These are phyloP conservation scores for Colletotrichum aenigma DNA, from an alignment of 2,329 filamentous ascomycete species.

Conservation along the genomic window DNA sequence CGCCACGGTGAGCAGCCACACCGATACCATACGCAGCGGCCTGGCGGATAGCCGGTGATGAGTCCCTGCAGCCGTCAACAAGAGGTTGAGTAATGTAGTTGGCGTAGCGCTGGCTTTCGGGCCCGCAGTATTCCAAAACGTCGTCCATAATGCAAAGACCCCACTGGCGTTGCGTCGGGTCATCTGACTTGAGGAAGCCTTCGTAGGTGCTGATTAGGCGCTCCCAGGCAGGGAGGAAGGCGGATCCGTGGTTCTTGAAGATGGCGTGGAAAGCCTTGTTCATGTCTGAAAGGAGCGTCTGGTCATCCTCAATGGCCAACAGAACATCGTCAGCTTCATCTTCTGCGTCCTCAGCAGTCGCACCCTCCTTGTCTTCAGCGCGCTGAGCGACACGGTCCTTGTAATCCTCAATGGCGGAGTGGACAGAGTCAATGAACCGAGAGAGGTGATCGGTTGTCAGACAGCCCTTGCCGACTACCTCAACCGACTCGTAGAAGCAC, in stretches of 20 bases:
- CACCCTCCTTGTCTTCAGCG: slow-evolving; percentile 76
- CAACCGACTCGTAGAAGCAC: slow-evolving; percentile 98
- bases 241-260: slow-evolving; percentile 91
- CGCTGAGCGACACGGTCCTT: slow-evolving; percentile 84
- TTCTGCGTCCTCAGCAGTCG: slow-evolving; percentile 84
- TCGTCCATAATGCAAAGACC: slow-evolving; percentile 99
- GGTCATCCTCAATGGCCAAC: slow-evolving; percentile 95
- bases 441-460: slow-evolving; percentile 80
- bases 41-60: slow-evolving; percentile 90
- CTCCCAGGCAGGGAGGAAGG: slow-evolving; percentile 89
- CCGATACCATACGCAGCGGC: slow-evolving; percentile 96
- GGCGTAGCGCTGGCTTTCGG: slow-evolving; percentile 85
- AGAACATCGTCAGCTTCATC: slow-evolving; percentile 87
- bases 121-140: slow-evolving; percentile 94
- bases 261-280: slow-evolving; percentile 99
- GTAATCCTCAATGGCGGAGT: slow-evolving; percentile 90
- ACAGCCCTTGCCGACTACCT: slow-evolving; percentile 87
- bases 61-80: slow-evolving; percentile 82
- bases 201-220: slow-evolving; percentile 85
- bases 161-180: slow-evolving; percentile 96
- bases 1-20: slow-evolving; percentile 92
- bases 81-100: slow-evolving; percentile 87
- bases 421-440: slow-evolving; percentile 84
- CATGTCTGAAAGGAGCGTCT: slow-evolving; percentile 96
- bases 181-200: slow-evolving; percentile 77